These are phyloP conservation scores for Aspergillus tubingensis DNA, from an alignment of 2,329 filamentous ascomycete genomes.

Conservation along the genomic window DNA sequence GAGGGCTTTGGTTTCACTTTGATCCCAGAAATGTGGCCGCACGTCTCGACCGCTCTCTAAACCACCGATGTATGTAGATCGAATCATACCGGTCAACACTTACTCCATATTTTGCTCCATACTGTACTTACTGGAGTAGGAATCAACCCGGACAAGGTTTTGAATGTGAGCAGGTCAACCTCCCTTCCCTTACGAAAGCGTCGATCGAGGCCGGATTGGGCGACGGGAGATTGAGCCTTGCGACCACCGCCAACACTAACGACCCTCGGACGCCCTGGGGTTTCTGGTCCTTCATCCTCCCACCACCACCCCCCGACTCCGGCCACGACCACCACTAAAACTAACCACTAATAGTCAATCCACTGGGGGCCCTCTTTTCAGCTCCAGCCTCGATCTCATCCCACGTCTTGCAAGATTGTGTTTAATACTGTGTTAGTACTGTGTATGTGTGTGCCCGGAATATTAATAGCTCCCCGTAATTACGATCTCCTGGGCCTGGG, in stretches of 20 bases:
- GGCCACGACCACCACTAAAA: neutral
- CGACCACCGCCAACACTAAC: constrained; percentile 12
- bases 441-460: neutral
- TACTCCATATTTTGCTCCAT: neutral
- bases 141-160: constrained; percentile 12
- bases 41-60: neutral
- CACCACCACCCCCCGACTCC: neutral
- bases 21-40: too few species aligned
- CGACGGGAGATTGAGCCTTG: constrained; percentile 24
- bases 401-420: neutral
- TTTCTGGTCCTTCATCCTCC: constrained; percentile 4
- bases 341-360: neutral
- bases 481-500: neutral
- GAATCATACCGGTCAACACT: neutral
- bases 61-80: neutral
- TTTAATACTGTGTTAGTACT: too few species aligned
- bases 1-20: too few species aligned
- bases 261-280: constrained; percentile 10
- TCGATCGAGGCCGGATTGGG: constrained; percentile 28
- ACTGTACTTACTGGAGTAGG: constrained; percentile 3
- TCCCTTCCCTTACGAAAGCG: constrained; percentile 16
- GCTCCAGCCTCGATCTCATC: constrained; percentile 21
- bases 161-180: constrained; percentile 15
- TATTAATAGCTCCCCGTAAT: constrained; percentile 5
- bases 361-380: constrained; percentile 19